A percentile compares a stretch with the other conserved stretches of the same genome.
Evolutionary conservation across 805 yeast species (phyloP).

Genomic region (Millerozyma miso): DNA sequence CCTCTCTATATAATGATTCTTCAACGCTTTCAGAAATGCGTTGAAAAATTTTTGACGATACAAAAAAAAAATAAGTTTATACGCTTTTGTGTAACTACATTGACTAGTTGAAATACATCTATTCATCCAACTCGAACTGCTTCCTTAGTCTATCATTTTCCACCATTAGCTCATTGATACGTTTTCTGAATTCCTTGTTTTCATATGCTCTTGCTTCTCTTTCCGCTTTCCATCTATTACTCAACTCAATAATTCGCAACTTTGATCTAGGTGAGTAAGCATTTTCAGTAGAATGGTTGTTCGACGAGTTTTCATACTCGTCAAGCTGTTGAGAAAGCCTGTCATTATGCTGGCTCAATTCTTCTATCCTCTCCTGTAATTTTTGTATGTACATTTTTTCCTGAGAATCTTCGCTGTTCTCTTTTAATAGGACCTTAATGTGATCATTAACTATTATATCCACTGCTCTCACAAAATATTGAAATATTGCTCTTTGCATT

Average conservation of each 20-base stretch:
- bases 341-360: conserved; percentile 20
- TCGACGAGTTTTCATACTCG: conserved; percentile 1
- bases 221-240: conserved; percentile 64
- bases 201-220: conserved; percentile 67
- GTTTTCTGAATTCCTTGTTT: conserved; percentile 47
- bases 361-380: conserved; percentile 23
- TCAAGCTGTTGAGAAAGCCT: conserved; percentile 14
- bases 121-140: conserved; percentile 2
- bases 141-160: conserved; percentile 44
- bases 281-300: background rate
- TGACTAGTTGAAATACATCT: background rate
- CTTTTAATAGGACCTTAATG: conserved; percentile 35
- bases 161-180: conserved; percentile 50
- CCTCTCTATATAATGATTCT: conserved; percentile 4
- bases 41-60: conserved; percentile 13
- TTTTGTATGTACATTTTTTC: conserved; percentile 19
- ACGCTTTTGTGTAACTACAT: conserved; percentile 6
- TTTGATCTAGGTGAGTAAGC: conserved; percentile 12
- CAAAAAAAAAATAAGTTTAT: background rate
- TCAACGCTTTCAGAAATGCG: conserved; percentile 4
- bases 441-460: conserved; percentile 58
- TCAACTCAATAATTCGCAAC: conserved; percentile 57
- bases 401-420: conserved; percentile 20
- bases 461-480: conserved; percentile 58
- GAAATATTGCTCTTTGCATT: conserved; percentile 43